Percentiles rank a stretch among this genome's conserved stretches.
These are phyloP conservation scores for Exophiala sp. DNA, from an alignment of 2,329 filamentous ascomycete genomes.

Conservation along the genomic window DNA sequence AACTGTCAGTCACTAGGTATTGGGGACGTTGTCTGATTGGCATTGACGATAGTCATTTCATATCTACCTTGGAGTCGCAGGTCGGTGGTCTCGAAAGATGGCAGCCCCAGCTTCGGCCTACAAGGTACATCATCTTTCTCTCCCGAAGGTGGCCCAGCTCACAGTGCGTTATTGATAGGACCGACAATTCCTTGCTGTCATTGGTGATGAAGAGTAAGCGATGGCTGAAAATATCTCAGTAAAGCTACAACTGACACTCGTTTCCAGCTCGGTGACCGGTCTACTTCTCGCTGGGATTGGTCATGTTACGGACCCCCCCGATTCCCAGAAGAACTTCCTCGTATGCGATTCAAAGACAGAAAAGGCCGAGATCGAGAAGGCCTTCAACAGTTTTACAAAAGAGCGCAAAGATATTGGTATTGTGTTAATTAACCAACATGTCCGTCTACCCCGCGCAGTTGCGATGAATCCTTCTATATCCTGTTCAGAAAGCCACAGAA, in stretches of 20 bases:
- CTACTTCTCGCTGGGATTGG: constrained; percentile 92
- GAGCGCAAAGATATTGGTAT: constrained; percentile 96
- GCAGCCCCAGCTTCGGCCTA: constrained; percentile 54
- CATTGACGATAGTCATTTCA: no score
- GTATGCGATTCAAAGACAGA: constrained; percentile 95
- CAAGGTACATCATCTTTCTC: constrained; percentile 40
- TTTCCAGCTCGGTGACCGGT: constrained; percentile 79
- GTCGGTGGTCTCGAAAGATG: constrained; percentile 41
- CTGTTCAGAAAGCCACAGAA: no score
- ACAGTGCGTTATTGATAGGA: constrained; percentile 50
- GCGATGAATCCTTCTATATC: no score
- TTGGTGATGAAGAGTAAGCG: constrained; percentile 75
- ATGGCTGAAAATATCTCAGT: constrained; percentile 1
- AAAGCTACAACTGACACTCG: constrained; percentile 1
- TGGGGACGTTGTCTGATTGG: no score
- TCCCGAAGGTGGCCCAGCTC: not conserved
- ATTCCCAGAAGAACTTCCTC: constrained; percentile 94
- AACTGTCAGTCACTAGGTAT: no score
- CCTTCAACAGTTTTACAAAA: constrained; percentile 82
- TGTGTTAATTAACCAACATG: constrained; percentile 95
- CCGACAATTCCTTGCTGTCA: constrained; percentile 92
- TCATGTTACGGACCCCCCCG: constrained; percentile 83
- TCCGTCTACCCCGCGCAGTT: no score
- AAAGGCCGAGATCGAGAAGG: constrained; percentile 74
- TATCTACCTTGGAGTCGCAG: no score